These are phyloP conservation scores for Stylosanthes scabra DNA, from an alignment of 331 rosid species.

Conservation along the genomic window DNA sequence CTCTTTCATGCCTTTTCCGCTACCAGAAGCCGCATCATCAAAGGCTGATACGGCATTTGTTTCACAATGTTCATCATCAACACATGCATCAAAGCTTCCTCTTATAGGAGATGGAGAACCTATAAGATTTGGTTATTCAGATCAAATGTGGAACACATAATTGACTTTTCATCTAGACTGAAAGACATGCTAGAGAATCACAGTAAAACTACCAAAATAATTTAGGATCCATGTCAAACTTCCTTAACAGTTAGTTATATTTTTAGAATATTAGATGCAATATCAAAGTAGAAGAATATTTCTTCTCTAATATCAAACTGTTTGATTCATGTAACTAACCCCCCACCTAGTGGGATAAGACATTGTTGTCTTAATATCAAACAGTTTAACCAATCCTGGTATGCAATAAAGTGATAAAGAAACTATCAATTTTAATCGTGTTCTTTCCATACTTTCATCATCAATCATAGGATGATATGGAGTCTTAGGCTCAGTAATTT, in stretches of 20 bases:
- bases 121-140: conserved; percentile 41
- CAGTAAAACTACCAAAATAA: not conserved
- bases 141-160: conserved; percentile 27
- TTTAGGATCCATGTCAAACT: conserved; percentile 16
- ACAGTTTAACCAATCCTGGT: conserved; percentile 6
- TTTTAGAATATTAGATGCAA: conserved; percentile 9
- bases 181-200: conserved; percentile 2
- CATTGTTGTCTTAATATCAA: not conserved
- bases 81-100: conserved; percentile 56
- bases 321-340: not conserved
- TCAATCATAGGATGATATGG: conserved; percentile 96
- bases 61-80: conserved; percentile 49
- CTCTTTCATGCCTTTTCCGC: conserved; percentile 46
- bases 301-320: not conserved
- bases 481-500: conserved; percentile 98
- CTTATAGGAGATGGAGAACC: conserved; percentile 70
- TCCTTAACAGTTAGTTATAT: conserved; percentile 13
- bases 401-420: conserved; percentile 35
- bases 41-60: conserved; percentile 68
- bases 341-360: too few species aligned
- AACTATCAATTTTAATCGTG: conserved; percentile 31
- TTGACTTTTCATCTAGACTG: conserved; percentile 7
- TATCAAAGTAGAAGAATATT: conserved; percentile 7
- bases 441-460: conserved; percentile 69
- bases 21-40: conserved; percentile 61